phyloP scores from a whole-genome alignment of 257 asterid species.

The Striga asiatica region DNA sequence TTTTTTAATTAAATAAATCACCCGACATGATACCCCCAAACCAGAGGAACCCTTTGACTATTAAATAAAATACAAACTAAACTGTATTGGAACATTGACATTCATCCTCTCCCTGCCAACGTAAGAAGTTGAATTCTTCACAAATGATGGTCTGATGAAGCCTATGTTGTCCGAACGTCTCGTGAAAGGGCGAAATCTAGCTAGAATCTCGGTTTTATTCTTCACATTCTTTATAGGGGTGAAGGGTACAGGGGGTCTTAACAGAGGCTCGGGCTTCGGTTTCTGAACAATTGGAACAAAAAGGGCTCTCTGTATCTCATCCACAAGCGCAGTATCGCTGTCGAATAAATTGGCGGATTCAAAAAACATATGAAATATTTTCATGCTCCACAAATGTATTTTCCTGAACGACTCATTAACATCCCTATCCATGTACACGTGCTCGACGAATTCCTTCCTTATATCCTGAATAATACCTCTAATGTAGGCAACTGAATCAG shows the following conservation, averaged over 20 bases:
- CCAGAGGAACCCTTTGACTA: no score
- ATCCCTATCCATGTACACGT: conserved; percentile 22
- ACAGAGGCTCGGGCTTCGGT: conserved; percentile 8
- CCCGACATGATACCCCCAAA: no score
- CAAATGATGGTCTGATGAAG: no score
- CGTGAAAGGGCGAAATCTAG: no score
- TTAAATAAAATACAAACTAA: no score
- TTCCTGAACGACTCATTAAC: conserved; percentile 27
- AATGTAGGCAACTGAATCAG: conserved; percentile 32
- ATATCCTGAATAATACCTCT: conserved; percentile 16
- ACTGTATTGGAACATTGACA: no score
- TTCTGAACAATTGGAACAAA: conserved; percentile 27
- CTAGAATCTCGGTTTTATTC: no score
- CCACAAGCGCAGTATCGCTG: conserved; percentile 26
- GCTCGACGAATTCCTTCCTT: conserved; percentile 32
- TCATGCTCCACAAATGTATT: conserved; percentile 39
- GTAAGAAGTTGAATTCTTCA: no score
- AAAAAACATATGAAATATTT: conserved; percentile 43
- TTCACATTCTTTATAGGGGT: background rate
- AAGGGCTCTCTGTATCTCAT: conserved; percentile 38
- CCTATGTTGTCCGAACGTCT: no score
- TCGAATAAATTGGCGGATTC: conserved; percentile 38
- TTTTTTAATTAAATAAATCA: no score
- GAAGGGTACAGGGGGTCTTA: background rate
- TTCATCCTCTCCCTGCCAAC: no score